Conservation (phyloP, 2,329 filamentous ascomycete species). For the Furcasterigmium furcatum region DNA sequence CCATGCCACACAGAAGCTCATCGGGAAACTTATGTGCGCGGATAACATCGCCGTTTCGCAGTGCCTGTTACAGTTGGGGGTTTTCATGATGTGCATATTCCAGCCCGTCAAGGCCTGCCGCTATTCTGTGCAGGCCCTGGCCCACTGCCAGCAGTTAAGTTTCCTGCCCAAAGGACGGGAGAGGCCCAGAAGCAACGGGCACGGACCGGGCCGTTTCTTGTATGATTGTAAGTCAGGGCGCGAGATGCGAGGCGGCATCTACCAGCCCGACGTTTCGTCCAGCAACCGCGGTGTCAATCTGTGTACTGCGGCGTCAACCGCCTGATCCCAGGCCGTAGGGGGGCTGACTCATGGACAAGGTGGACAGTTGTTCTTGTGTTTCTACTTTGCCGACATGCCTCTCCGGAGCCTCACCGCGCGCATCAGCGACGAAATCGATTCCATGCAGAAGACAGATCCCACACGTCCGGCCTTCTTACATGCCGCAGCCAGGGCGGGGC, state of each 20-base stretch:
- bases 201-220: too few relatives aligned
- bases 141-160: constrained; percentile 38
- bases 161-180: constrained; percentile 26
- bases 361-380: too few relatives aligned
- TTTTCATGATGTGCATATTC: constrained; percentile 45
- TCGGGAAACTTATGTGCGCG: constrained; percentile 37
- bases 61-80: constrained; percentile 45
- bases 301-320: too few relatives aligned
- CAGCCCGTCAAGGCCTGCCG: constrained; percentile 46
- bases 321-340: too few relatives aligned
- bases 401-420: too few relatives aligned
- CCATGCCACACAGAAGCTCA: constrained; percentile 42
- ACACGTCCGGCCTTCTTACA: too few relatives aligned
- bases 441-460: too few relatives aligned
- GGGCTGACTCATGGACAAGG: too few relatives aligned
- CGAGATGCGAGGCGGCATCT: constrained; percentile 41
- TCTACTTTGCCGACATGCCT: too few relatives aligned
- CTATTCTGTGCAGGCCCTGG: constrained; percentile 47
- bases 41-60: constrained; percentile 42
- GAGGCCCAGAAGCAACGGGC: constrained; percentile 6
- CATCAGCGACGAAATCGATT: too few relatives aligned
- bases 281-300: too few relatives aligned
- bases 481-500: too few relatives aligned
- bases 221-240: constrained; percentile 54
- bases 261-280: constrained; percentile 37